Evolutionary conservation across 495 filamentous ascomycete genomes (phyloP), one percentile per base, ranked within the genome.

Genomic region (Trichoderma erinaceum): DNA sequence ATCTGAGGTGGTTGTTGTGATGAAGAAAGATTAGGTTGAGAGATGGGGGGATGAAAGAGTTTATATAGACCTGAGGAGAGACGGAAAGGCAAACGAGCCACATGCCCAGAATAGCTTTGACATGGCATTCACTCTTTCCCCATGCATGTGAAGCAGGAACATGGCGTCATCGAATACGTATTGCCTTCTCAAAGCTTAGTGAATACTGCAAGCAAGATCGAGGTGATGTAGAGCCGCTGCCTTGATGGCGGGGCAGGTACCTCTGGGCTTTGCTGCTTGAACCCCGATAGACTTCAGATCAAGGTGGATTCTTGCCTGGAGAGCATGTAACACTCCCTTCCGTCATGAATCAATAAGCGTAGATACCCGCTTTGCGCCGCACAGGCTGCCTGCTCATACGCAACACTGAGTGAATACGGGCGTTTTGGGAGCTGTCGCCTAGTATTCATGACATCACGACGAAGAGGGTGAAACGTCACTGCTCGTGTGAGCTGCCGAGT

Each of bases 141-240:
- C 23, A 61, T 61, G 35, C 56, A 61, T 61, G 56, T 61, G 56
- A 61, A 61, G 56, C 56, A 61, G 56, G 56, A 61, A 61, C 56
- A 61, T 61, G 56, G 56, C 56, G 56, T 61, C 56, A 61, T 61
- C 23, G 56, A 61, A 61, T 21, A 15, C 56, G n/a, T 61, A 2
- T 21, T 61, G 16, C 5, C 7, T 13, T 3, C 10, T 25, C 29
- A 15, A 32, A 61, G 25, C 56, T 32, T 61, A 25, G 27, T 18
- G 21, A 48, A 52, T 52, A 21, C 4, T 16, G 12, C 43, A 10
- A 46, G 12, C 10, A 52, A 21, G n/a, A 6, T 10, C 16, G 48
- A 23, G 16, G 21, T 16, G 18, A 52, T 52, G 18, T 29, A 21
- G 8, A 10, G 56, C 25, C 7, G 25, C 12, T 8, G 13, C 44